phyloP scores from a whole-genome alignment of 768 basidiomycete genomes.

The Candolleomyces aberdarensis region DNA sequence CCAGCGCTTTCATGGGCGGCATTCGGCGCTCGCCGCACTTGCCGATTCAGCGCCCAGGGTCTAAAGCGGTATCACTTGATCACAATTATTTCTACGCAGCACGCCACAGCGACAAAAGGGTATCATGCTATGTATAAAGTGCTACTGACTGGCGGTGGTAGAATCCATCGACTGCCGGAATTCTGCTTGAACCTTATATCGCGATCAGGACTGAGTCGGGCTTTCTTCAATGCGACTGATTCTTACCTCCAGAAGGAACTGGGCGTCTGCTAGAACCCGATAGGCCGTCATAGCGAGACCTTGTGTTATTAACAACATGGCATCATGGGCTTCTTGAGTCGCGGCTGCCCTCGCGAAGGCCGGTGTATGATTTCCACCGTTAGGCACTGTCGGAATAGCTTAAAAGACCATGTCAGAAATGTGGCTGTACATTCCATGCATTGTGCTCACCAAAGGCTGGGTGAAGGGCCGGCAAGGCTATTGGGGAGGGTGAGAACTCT shows the following conservation, averaged over 20 bases:
- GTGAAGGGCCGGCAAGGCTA: constrained; percentile 62
- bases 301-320: constrained; percentile 54
- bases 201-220: not conserved
- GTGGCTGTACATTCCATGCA: constrained; percentile 18
- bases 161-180: not conserved
- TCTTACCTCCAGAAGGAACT: constrained; percentile 53
- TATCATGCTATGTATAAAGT: too few relatives aligned
- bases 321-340: constrained; percentile 58
- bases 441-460: constrained; percentile 52
- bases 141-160: too few relatives aligned
- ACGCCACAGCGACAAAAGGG: too few relatives aligned
- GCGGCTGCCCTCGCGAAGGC: constrained; percentile 60
- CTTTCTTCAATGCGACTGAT: not conserved
- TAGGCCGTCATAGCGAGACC: constrained; percentile 62
- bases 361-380: constrained; percentile 76
- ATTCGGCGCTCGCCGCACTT: too few relatives aligned
- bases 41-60: too few relatives aligned
- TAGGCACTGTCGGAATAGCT: constrained; percentile 71
- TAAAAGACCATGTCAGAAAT: not conserved
- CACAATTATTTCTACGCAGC: too few relatives aligned
- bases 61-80: too few relatives aligned
- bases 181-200: not conserved
- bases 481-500: constrained; percentile 10
- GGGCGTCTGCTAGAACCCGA: constrained; percentile 52
- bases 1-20: too few relatives aligned